Base-by-base conservation (phyloP, 169 alveolate genomes). In the Theileria sp. region DNA sequence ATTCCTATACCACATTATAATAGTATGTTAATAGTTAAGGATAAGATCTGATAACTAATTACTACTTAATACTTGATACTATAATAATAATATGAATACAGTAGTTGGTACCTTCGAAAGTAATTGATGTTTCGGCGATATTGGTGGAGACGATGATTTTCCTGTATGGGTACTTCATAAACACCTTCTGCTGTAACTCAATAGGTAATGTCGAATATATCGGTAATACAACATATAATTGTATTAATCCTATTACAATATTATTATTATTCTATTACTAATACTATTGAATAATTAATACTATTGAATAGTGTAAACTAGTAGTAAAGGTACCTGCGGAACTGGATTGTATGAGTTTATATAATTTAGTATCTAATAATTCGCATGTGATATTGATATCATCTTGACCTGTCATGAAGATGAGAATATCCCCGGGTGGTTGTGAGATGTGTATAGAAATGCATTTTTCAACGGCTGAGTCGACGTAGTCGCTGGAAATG, bases 361-460 rank as follows among this genome's bases (percentile, higher is more conserved):
- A 91, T 25, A 91, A 87, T 21, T 99, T 90, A 71, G 96, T 98
- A 56, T 97, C 97, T 15, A 98, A 90, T 17, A 98, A 93, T 56
- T 93, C 89, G 80, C 99, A 98, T 0, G 99, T 97, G 0, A 99
- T 98, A 94, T 95, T 99, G 61, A 99, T 98, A 87, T 99, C 99
- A 86, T 99, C 99, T 87, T 99, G 99, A 0, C 99, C 99, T 0
- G 99, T 98, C 99, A 99, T 98, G 92, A 99, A 99, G 32, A 99
- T 96, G 69, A 99, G 89, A 36, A 99, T 97, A 83, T 99, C 99
- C 0, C 99, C 98, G 30, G 83, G 77, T 17, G 91, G 92, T 69
- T 87, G 88, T 34, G 94, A 76, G 4, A 88, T 91, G 92, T 99
- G 99, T n/a, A 99, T 97, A 67, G 97, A 92, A 17, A 99, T 89